phyloP scores from a whole-genome alignment of 2,329 filamentous ascomycete species.

The Drechslerella dactyloides region DNA sequence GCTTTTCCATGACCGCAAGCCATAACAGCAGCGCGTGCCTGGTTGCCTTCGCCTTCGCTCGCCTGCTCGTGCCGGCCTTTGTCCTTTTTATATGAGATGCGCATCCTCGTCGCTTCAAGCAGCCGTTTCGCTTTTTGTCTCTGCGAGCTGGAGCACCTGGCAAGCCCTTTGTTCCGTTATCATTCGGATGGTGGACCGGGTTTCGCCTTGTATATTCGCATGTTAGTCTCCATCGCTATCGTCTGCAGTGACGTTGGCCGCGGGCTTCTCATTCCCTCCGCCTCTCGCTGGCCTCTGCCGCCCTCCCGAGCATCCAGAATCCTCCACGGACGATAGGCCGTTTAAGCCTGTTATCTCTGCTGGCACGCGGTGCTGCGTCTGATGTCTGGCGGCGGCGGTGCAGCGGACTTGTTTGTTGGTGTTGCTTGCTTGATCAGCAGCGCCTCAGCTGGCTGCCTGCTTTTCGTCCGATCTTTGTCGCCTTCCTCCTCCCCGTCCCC shows the following conservation, averaged over 20 bases:
- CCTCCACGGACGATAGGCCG: constrained; percentile 34
- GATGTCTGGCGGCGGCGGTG: not conserved
- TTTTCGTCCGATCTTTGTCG: not conserved
- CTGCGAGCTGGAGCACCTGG: constrained; percentile 27
- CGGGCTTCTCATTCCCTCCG: constrained; percentile 31
- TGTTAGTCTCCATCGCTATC: constrained; percentile 29
- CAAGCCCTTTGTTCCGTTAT: constrained; percentile 37
- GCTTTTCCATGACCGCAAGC: not conserved
- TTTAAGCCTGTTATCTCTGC: constrained; percentile 7
- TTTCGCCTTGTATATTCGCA: constrained; percentile 19
- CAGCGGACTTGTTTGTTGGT: constrained; percentile 7
- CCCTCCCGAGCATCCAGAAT: constrained; percentile 11
- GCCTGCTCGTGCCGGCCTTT: constrained; percentile 26
- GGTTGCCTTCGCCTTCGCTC: constrained; percentile 32
- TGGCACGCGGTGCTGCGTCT: not conserved
- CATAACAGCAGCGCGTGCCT: constrained; percentile 17
- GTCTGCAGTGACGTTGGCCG: constrained; percentile 42
- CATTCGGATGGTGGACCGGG: constrained; percentile 25
- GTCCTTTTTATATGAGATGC: constrained; percentile 19
- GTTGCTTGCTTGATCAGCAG: constrained; percentile 21
- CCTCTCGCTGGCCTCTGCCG: constrained; percentile 16
- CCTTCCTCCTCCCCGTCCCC: not conserved
- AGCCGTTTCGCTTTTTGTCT: constrained; percentile 23
- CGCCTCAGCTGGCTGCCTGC: constrained; percentile 10
- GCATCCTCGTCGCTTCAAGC: constrained; percentile 14